Evolutionary conservation across 2,329 filamentous ascomycete species (phyloP).

Genomic region (Trichoderma polysporum): DNA sequence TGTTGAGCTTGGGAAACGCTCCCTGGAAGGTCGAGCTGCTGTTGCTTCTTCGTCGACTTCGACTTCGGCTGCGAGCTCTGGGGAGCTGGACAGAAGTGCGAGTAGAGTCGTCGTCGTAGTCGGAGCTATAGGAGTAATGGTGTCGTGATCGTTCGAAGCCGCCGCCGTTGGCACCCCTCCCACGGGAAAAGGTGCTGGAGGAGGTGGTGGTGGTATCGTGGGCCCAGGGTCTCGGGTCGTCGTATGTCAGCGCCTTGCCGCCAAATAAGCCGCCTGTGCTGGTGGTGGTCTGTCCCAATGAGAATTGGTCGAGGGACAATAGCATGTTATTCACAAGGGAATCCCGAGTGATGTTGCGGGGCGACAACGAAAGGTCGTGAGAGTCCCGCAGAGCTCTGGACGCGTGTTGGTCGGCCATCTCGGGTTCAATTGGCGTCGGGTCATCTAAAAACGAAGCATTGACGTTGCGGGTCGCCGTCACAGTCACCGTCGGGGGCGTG

Average conservation of each 20-base stretch:
- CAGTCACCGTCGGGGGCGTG: slow-evolving; percentile 16
- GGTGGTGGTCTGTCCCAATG: slow-evolving; percentile 46
- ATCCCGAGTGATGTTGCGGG: slow-evolving; percentile 75
- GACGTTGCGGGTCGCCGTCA: slow-evolving; percentile 23
- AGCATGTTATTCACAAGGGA: slow-evolving; percentile 97
- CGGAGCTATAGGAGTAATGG: slow-evolving; percentile 60
- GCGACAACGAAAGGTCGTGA: slow-evolving; percentile 81
- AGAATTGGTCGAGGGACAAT: slow-evolving; percentile 84
- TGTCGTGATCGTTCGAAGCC: slow-evolving; percentile 33
- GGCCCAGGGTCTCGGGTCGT: slow-evolving; percentile 26
- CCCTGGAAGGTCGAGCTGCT: slow-evolving; percentile 73
- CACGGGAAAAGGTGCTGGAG: neutral
- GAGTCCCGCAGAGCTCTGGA: slow-evolving; percentile 55
- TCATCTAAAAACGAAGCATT: slow-evolving; percentile 31
- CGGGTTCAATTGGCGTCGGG: slow-evolving; percentile 24
- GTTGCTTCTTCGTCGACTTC: slow-evolving; percentile 64
- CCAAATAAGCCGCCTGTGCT: slow-evolving; percentile 21
- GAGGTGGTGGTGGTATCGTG: slow-evolving; percentile 27
- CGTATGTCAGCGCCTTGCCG: slow-evolving; percentile 26
- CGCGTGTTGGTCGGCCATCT: slow-evolving; percentile 30
- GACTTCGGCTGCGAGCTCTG: neutral
- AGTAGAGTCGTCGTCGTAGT: slow-evolving; percentile 54
- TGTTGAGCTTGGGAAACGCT: slow-evolving; percentile 61
- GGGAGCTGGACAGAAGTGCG: slow-evolving; percentile 53
- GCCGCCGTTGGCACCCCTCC: slow-evolving; percentile 27